phyloP scores from a whole-genome alignment of 352 stramenopile genomes.

The Globisporangium rhizosaccharum region DNA sequence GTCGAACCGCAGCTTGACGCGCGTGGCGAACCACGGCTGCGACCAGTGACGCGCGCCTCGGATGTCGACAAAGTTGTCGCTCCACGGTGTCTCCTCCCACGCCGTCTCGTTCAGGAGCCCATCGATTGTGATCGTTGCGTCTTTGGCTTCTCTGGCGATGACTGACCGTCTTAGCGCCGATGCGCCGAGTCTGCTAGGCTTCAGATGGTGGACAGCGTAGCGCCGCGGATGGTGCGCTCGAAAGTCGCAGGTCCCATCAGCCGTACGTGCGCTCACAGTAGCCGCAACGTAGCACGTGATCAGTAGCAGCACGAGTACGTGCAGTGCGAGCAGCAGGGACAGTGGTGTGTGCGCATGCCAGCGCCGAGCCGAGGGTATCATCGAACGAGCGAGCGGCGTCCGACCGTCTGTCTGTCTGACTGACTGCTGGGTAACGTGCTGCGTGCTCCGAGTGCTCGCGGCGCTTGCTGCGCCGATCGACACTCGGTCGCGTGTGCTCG shows the following conservation, averaged over 20 bases:
- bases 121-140: conserved; percentile 27
- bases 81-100: conserved; percentile 56
- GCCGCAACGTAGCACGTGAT: not conserved
- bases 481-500: no score
- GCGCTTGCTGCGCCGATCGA: no score
- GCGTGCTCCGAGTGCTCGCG: no score
- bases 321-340: no score
- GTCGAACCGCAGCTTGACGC: conserved; percentile 76
- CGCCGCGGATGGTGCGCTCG: conserved; percentile 25
- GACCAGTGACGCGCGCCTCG: conserved; percentile 42
- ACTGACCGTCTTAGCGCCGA: not conserved
- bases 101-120: conserved; percentile 49
- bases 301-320: not conserved
- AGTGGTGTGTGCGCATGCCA: no score
- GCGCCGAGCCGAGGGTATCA: no score
- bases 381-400: no score
- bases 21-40: conserved; percentile 66
- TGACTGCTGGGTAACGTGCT: no score
- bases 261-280: conserved; percentile 8
- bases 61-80: conserved; percentile 65
- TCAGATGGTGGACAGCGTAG: conserved; percentile 27
- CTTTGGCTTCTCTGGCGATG: not conserved
- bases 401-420: no score
- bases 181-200: not conserved
- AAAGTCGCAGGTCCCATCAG: conserved; percentile 18